phyloP scores from a whole-genome alignment of 2,329 filamentous ascomycete species.

The Pyrenophora tritici-repentis region DNA sequence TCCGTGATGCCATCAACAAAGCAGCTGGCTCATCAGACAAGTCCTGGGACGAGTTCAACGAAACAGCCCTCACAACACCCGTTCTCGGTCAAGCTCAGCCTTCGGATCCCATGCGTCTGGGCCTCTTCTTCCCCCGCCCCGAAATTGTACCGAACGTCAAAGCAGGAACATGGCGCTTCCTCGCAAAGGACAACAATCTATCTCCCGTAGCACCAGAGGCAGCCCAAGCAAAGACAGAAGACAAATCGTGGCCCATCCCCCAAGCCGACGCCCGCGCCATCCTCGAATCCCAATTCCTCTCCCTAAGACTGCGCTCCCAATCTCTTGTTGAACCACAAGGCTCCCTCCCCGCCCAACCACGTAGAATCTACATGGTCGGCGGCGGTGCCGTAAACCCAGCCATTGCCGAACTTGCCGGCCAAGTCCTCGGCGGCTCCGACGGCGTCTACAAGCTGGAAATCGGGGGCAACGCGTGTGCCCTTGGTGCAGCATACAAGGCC shows the following conservation, averaged over 20 bases:
- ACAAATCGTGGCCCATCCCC: slow-evolving; percentile 57
- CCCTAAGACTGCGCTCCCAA: slow-evolving; percentile 82
- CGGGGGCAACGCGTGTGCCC: slow-evolving; percentile 90
- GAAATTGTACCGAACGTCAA: slow-evolving; percentile 94
- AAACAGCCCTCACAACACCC: slow-evolving; percentile 68
- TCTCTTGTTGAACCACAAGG: slow-evolving; percentile 67
- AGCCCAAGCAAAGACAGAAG: slow-evolving; percentile 46
- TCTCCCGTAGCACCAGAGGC: slow-evolving; percentile 51
- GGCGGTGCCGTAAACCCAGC: slow-evolving; percentile 89
- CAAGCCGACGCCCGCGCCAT: slow-evolving; percentile 79
- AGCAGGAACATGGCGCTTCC: slow-evolving; percentile 85
- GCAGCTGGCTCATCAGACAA: slow-evolving; percentile 51
- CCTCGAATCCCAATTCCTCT: slow-evolving; percentile 92
- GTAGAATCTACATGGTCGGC: slow-evolving; percentile 90
- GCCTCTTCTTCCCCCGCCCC: slow-evolving; percentile 91
- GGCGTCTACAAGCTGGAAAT: slow-evolving; percentile 94
- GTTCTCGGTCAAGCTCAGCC: slow-evolving; percentile 65
- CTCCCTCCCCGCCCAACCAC: slow-evolving; percentile 77
- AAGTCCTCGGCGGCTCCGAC: slow-evolving; percentile 86
- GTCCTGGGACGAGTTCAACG: slow-evolving; percentile 82
- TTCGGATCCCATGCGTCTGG: slow-evolving; percentile 73
- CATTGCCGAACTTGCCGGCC: slow-evolving; percentile 81
- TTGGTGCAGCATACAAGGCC: slow-evolving; percentile 94
- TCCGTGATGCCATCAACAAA: slow-evolving; percentile 78
- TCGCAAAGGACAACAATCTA: slow-evolving; percentile 58